Evolutionary conservation across 1,139 yeast genomes (phyloP).

Genomic region (Magnusiomyces ingens): DNA sequence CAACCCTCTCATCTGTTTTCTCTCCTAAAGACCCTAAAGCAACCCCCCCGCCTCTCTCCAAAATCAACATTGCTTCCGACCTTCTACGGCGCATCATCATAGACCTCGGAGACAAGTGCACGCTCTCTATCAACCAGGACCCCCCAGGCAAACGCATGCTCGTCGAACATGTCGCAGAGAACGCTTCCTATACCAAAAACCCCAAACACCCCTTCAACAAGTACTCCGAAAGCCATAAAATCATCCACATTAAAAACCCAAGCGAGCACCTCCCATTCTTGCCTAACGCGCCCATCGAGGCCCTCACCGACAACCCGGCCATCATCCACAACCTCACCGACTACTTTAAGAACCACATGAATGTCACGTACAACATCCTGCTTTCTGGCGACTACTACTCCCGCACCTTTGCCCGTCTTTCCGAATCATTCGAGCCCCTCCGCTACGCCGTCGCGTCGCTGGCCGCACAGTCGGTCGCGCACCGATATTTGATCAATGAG

Average conservation of each 20-base stretch:
- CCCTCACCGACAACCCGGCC: not conserved
- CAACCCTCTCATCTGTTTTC: not conserved
- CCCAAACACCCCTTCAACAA: slow-evolving; percentile 2
- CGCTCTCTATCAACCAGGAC: not conserved
- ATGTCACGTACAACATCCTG: not conserved
- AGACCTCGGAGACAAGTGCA: not conserved
- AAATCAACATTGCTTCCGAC: not conserved
- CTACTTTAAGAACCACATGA: no score
- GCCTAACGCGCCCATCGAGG: not conserved
- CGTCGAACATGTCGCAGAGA: not conserved
- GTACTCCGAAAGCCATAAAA: not conserved
- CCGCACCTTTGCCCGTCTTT: not conserved
- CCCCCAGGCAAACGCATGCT: not conserved
- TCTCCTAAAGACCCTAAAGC: no score
- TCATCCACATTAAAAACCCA: not conserved
- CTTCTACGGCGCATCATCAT: not conserved
- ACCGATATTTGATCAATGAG: not conserved
- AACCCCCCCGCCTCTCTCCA: not conserved
- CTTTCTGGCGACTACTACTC: not conserved
- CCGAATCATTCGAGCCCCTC: not conserved
- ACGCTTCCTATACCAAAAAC: not conserved
- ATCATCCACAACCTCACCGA: not conserved
- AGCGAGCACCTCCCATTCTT: not conserved
- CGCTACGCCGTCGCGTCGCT: not conserved
- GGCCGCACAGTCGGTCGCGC: not conserved